These are phyloP conservation scores for Litsea cubeba DNA, from an alignment of 164 flowering plant genomes.

Conservation along the genomic window DNA sequence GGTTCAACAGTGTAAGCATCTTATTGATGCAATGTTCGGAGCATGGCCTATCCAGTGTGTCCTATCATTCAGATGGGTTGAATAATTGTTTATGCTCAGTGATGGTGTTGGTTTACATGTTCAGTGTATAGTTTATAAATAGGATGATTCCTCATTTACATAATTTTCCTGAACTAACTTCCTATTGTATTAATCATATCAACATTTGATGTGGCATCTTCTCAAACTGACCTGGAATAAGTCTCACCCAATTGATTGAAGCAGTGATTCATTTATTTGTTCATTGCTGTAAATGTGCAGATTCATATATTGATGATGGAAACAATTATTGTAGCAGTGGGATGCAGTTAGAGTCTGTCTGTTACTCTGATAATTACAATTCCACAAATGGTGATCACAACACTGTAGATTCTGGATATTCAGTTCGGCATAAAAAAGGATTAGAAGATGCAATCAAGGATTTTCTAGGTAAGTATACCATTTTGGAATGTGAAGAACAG, in stretches of 20 bases:
- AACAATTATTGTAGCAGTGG: slow-evolving; percentile 12
- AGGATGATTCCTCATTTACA: background rate
- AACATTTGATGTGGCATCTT: background rate
- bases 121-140: background rate
- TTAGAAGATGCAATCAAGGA: slow-evolving; percentile 33
- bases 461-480: slow-evolving; percentile 29
- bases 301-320: slow-evolving; percentile 19
- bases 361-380: slow-evolving; percentile 16
- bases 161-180: background rate
- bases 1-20: too few relatives aligned
- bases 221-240: background rate
- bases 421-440: slow-evolving; percentile 22
- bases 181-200: background rate
- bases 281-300: slow-evolving; percentile 6
- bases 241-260: background rate
- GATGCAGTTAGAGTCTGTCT: slow-evolving; percentile 25
- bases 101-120: too few relatives aligned
- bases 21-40: too few relatives aligned
- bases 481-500: slow-evolving; percentile 32
- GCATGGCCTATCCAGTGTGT: too few relatives aligned
- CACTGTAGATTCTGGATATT: slow-evolving; percentile 19
- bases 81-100: too few relatives aligned
- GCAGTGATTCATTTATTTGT: slow-evolving; percentile 8
- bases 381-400: slow-evolving; percentile 11
- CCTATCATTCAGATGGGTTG: too few relatives aligned